Percentiles rank a stretch among this genome's conserved stretches.
phyloP scores from a whole-genome alignment of 371 early-diverging fungal genomes.

The Fennellomyces sp. region DNA sequence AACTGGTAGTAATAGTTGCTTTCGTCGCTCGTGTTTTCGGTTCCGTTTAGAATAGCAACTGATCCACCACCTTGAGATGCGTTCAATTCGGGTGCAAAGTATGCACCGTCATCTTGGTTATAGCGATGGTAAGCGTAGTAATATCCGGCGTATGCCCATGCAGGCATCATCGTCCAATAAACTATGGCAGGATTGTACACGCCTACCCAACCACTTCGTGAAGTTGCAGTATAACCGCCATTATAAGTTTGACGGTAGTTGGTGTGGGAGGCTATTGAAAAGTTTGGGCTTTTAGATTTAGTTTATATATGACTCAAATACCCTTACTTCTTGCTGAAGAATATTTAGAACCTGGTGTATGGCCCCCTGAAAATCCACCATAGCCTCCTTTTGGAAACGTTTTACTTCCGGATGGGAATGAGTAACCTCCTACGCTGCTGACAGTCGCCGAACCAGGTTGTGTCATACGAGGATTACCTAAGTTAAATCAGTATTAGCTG shows the following conservation, averaged over 20 bases:
- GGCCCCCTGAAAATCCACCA: conserved; percentile 24
- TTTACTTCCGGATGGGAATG: conserved; percentile 18
- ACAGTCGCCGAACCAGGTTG: conserved; percentile 21
- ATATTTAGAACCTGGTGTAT: conserved; percentile 20
- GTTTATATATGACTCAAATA: background rate
- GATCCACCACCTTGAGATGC: conserved; percentile 24
- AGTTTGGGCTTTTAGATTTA: background rate
- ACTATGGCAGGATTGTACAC: conserved; percentile 36
- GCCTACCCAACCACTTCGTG: conserved; percentile 39
- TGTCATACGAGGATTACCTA: conserved; percentile 10
- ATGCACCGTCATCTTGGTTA: conserved; percentile 40
- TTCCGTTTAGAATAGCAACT: conserved; percentile 41
- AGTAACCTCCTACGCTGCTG: conserved; percentile 17
- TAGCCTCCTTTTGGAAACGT: conserved; percentile 38
- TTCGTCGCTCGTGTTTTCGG: conserved; percentile 31
- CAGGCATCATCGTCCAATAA: conserved; percentile 44
- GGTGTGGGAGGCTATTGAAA: conserved; percentile 26
- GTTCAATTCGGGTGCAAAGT: conserved; percentile 47
- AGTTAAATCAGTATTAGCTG: background rate
- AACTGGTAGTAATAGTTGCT: conserved; percentile 40
- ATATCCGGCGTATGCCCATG: conserved; percentile 38
- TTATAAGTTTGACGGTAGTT: conserved; percentile 39
- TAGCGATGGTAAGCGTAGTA: conserved; percentile 41
- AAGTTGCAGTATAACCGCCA: conserved; percentile 34
- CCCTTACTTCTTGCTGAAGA: conserved; percentile 31